Evolutionary conservation across 2,329 filamentous ascomycete genomes (phyloP), one percentile per base, ranked within the genome.

Genomic region (Pseudogymnoascus sp.): DNA sequence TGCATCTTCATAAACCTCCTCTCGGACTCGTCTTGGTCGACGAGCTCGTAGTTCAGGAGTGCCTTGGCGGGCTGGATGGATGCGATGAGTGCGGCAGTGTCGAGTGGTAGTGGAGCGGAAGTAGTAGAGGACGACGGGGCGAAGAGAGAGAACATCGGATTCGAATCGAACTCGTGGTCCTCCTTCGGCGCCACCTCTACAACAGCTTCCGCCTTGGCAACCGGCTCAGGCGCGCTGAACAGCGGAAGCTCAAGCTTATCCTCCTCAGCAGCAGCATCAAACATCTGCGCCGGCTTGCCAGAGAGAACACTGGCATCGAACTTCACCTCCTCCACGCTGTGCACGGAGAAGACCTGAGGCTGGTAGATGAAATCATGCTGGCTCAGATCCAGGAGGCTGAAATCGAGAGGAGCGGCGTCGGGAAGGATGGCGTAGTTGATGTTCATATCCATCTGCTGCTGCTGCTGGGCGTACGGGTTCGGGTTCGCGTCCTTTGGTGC

Each of bases 371-470:
- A 86, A 63, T 79, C 78, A 61, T 77, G 74, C 61, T 76, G 73
- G 70, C 83, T 83, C 51, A 92, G 74, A 69, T 84, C 82, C 69
- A 94, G 81, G 76, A 88, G 84, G 61, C 86, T 84, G 69, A 92
- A 87, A 70, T 95, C 89, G 74, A 92, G 80, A 60, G 78, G 81
- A 68, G 89, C 86, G 68, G 89, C 86, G 75, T 96, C 91, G 1
- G 91, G 90, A 55, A 95, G 85, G 82, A 92, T 89, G 63, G 89
- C 85, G 82, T 96, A 89, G 71, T 87, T 87, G 66, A 92, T 88
- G 72, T 90, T 87, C 66, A 59, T 87, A 83, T 68, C 84, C 8
- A 51, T 80, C 64, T 82, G 80, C 66, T 79, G 78, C 62, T 82
- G 79, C 62, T 81, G 79, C 61, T 74, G 71, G 62, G 80, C 75